Base-by-base conservation (phyloP, 2,329 filamentous ascomycete species). In the Pseudogymnoascus destructans region DNA sequence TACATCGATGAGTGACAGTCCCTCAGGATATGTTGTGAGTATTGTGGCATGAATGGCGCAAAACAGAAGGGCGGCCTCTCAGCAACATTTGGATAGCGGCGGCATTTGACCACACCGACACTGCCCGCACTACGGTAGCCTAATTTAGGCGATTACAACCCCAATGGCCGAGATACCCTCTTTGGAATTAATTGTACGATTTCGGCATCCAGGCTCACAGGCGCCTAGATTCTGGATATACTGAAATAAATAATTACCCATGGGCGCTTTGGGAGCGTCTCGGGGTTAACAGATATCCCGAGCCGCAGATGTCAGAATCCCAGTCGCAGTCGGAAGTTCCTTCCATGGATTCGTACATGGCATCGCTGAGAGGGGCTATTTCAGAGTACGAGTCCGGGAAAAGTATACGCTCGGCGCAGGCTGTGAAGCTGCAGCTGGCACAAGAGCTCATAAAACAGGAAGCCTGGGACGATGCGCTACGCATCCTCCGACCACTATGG, bases 401-500 rank as follows among this genome's bases (percentile, higher is more conserved):
- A 23, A 35, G 30, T 5, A 35, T 56, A 6, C 54, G 54, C 30
- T 56, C 54, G 4, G 54, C 54, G 4, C 54, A 56, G 21, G 54
- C 54, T 38, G 54, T 38, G 13, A 62, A 65, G 13, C 68, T 85
- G 2, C 78, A 82, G 57, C 78, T 76, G 46, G 79, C 77, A 13
- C 78, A 74, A 60, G 81, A 85, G 65, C 72, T 80, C 63, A 75
- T 75, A 36, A 73, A 72, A 1, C 64, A 73, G 60, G 70, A 75
- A 36, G 71, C 73, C 30, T 85, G 80, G 79, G 71, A 77, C 3
- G 75, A 77, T 32, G 75, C 79, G 1, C 65, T 84, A 9, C 74
- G 75, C 15, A 68, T 82, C 23, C 69, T 86, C 17, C 72, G 73
- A 5, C 78, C 80, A 1, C 67, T 83, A 1, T 85, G 81, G 82